phyloP scores from a whole-genome alignment of 2,329 filamentous ascomycete species.

The Exserohilum rostratum region DNA sequence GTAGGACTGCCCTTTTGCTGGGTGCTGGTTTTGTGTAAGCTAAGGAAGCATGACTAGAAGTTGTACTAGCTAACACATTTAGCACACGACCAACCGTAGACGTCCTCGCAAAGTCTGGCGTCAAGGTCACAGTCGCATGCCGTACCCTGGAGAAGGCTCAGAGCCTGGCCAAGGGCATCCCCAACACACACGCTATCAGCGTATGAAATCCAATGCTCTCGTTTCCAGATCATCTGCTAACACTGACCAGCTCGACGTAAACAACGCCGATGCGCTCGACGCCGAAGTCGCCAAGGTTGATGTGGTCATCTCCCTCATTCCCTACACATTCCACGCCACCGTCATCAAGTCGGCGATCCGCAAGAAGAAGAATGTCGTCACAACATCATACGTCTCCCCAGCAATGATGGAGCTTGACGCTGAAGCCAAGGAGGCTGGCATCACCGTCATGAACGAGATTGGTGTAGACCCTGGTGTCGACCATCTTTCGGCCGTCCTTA shows the following conservation, averaged over 20 bases:
- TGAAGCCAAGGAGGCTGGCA: slow-evolving; percentile 84
- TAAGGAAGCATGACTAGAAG: not conserved
- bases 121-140: slow-evolving; percentile 72
- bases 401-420: slow-evolving; percentile 89
- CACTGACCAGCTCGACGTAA: slow-evolving; percentile 74
- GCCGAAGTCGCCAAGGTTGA: slow-evolving; percentile 79
- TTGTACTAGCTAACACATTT: slow-evolving; percentile 15
- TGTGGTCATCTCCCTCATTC: slow-evolving; percentile 76
- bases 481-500: slow-evolving; percentile 82
- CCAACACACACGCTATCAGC: slow-evolving; percentile 72
- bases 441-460: slow-evolving; percentile 92
- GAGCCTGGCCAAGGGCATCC: slow-evolving; percentile 72
- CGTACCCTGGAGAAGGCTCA: slow-evolving; percentile 78
- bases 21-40: slow-evolving; percentile 50
- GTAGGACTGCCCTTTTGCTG: slow-evolving; percentile 47
- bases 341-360: slow-evolving; percentile 95
- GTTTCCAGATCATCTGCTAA: slow-evolving; percentile 15
- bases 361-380: slow-evolving; percentile 95
- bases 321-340: slow-evolving; percentile 69
- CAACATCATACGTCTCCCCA: slow-evolving; percentile 89
- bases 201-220: slow-evolving; percentile 18
- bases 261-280: slow-evolving; percentile 76
- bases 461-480: slow-evolving; percentile 72
- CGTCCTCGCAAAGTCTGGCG: slow-evolving; percentile 62
- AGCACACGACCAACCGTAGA: slow-evolving; percentile 63